Base-by-base conservation (phyloP, 495 filamentous ascomycete genomes). In the Choiromyces venosus region DNA sequence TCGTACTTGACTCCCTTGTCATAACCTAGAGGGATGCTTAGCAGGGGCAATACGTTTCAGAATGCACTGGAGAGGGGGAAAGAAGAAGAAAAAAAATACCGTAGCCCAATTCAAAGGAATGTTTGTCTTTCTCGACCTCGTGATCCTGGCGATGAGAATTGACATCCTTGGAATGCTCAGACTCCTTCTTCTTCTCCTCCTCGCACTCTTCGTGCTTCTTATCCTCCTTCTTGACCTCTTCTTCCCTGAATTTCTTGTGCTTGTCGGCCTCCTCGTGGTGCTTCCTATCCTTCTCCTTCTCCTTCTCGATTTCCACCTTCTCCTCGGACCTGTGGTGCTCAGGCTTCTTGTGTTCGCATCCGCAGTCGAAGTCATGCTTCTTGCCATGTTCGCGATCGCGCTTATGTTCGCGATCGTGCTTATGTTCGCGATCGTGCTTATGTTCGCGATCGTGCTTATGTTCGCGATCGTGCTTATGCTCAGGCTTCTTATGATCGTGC, bases 1-100 rank as follows among this genome's bases (percentile, higher is more conserved):
- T 76, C 74, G 65, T 77, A 77, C 75, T 77, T 77, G 68, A 68
- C 36, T 42, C 75, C 75, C 42, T 76, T 76, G 74, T 77, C 75
- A 52, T 71, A 77, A 14, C 75, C 74, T 75, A 46, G 9, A 25
- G 5, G 29, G 8, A 14, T 10, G 56, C n/a, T 76, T 65, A 71
- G 38, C 38, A 19, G 25, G 7, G 33, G 37, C 69, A 33, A 18
- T 9, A 18, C 52, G 33, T 61, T 33, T 33, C 12, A 33, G 52
- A 16, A 33, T 18, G 29, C 52, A 9, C 37, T 38, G n/a, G 9
- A 33, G 33, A 35, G 36, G 46, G 21, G 16, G 35, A 19, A 14
- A 10, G 6, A 14, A 12, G 1, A 44, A 39, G 10, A 46, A 25
- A 29, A 52, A 21, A 44, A 39, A 38, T 29, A 70, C 73, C 72